Percentiles rank a stretch among this genome's conserved stretches.
These are phyloP conservation scores for Phytopythium ostracodes DNA, from an alignment of 352 stramenopile species.

Conservation along the genomic window DNA sequence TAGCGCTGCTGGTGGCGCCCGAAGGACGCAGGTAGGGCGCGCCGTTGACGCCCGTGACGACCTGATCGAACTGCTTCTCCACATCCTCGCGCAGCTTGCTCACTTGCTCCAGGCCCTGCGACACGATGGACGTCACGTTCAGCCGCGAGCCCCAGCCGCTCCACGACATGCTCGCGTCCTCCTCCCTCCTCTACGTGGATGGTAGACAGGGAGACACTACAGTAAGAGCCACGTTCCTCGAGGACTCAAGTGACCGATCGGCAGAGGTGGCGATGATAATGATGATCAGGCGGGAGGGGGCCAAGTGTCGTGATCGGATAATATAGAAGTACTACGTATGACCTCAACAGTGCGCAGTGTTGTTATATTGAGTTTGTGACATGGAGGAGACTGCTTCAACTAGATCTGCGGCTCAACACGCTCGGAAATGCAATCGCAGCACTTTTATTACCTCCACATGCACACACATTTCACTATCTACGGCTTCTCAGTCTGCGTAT, in stretches of 20 bases:
- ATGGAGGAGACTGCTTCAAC: neutral
- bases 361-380: neutral
- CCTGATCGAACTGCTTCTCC: conserved; percentile 86
- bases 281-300: neutral
- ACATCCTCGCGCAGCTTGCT: conserved; percentile 80
- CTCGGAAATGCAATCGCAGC: no score
- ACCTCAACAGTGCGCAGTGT: neutral
- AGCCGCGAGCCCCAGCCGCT: conserved; percentile 61
- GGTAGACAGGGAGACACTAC: neutral
- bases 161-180: conserved; percentile 33
- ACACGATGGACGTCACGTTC: conserved; percentile 82
- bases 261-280: neutral
- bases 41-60: conserved; percentile 36
- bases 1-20: neutral
- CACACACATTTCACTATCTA: no score
- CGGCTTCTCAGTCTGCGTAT: neutral
- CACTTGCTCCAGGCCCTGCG: conserved; percentile 80
- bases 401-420: no score
- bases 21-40: neutral
- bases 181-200: no score
- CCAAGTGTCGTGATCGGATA: neutral
- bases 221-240: neutral
- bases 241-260: no score
- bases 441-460: no score
- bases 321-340: neutral